A percentile compares a stretch with the other conserved stretches of the same genome.
phyloP scores from a whole-genome alignment of 257 asterid genomes.

The Solanum appendiculatum region DNA sequence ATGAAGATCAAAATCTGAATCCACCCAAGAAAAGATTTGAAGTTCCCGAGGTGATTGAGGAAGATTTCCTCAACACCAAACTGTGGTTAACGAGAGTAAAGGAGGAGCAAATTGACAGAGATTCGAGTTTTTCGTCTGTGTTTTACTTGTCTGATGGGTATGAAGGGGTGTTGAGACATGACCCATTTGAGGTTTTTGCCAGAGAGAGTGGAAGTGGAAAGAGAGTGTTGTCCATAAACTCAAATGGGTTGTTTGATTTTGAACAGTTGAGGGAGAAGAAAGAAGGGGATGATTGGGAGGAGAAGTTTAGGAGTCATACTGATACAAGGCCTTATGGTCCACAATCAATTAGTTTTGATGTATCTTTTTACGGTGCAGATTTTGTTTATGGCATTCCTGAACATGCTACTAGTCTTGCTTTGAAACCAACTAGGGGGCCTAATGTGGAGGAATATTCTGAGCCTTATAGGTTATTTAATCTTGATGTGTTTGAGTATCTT shows the following conservation, averaged over 20 bases:
- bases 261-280: conserved; percentile 70
- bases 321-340: conserved; percentile 87
- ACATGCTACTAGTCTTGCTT: conserved; percentile 85
- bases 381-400: conserved; percentile 93
- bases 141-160: conserved; percentile 74
- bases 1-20: conserved; percentile 57
- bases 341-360: conserved; percentile 92
- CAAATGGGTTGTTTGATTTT: conserved; percentile 86
- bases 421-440: conserved; percentile 87
- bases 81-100: conserved; percentile 64
- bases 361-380: conserved; percentile 88
- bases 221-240: conserved; percentile 73
- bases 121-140: conserved; percentile 38
- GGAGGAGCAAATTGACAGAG: conserved; percentile 49
- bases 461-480: conserved; percentile 89
- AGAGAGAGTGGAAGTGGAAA: conserved; percentile 70
- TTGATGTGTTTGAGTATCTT: conserved; percentile 82
- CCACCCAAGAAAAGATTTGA: conserved; percentile 91
- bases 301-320: conserved; percentile 74
- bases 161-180: conserved; percentile 83
- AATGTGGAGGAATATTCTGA: conserved; percentile 70
- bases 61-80: conserved; percentile 58
- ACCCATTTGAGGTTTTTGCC: conserved; percentile 85
- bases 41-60: conserved; percentile 85
- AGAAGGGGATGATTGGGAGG: conserved; percentile 86